phyloP scores from a whole-genome alignment of 768 basidiomycete species.

The Boletus barrowsii region DNA sequence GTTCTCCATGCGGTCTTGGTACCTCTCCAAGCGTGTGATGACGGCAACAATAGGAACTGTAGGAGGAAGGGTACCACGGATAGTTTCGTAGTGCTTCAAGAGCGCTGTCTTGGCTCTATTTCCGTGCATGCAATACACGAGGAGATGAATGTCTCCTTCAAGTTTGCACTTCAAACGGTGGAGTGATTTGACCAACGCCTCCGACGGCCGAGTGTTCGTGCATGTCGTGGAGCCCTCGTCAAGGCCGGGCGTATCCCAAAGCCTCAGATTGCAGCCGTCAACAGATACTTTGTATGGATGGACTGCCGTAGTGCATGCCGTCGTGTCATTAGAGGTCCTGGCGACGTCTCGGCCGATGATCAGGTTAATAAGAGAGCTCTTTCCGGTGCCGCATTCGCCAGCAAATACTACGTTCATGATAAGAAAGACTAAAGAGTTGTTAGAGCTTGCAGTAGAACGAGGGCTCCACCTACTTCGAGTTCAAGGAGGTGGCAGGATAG shows the following conservation, averaged over 20 bases:
- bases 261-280: conserved; percentile 7
- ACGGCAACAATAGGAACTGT: conserved; percentile 15
- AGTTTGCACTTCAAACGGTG: conserved; percentile 1
- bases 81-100: conserved; percentile 14
- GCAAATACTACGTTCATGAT: conserved; percentile 22
- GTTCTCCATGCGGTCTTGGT: conserved; percentile 19
- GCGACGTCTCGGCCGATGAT: conserved; percentile 10
- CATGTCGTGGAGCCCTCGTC: conserved; percentile 8
- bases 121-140: conserved; percentile 22
- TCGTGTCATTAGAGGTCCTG: conserved; percentile 20
- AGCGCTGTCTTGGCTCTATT: conserved; percentile 17
- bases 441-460: background rate
- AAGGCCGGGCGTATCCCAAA: conserved; percentile 22
- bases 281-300: conserved; percentile 11
- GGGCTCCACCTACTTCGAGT: background rate
- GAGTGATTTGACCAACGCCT: conserved; percentile 6
- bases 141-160: conserved; percentile 12
- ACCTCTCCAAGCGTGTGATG: conserved; percentile 21
- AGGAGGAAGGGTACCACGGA: conserved; percentile 6
- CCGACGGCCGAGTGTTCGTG: background rate
- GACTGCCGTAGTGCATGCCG: conserved; percentile 12
- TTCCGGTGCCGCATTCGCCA: conserved; percentile 25
- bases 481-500: background rate
- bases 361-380: conserved; percentile 27
- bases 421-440: background rate